phyloP scores from a whole-genome alignment of 225 moss, liverwort and hornwort species.

The Sphagnum tenellum region DNA sequence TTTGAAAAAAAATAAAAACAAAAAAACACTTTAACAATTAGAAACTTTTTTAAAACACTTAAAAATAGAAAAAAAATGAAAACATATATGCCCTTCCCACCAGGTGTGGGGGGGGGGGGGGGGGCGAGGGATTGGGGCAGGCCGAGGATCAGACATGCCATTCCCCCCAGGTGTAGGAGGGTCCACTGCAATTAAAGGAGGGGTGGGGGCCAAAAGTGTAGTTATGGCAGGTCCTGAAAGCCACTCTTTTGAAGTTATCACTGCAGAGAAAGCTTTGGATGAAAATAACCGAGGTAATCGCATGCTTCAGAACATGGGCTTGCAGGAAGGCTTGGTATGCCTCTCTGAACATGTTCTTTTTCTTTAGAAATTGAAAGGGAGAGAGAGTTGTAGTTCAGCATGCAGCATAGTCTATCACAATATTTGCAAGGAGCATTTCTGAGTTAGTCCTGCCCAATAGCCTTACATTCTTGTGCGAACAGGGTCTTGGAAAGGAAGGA shows the following conservation, averaged over 20 bases:
- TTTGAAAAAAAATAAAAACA: too few species aligned
- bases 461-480: constrained; percentile 7
- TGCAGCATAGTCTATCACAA: too few species aligned
- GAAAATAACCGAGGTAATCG: constrained; percentile 93
- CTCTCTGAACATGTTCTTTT: too few species aligned
- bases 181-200: constrained; percentile 37
- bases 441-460: background rate
- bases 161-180: constrained; percentile 97
- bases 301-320: constrained; percentile 99
- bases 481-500: constrained; percentile 98
- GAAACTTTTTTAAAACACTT: too few species aligned
- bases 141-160: constrained; percentile 94
- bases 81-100: constrained; percentile 77
- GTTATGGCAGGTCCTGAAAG: constrained; percentile 72
- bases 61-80: too few species aligned
- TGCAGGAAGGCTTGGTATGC: constrained; percentile 98
- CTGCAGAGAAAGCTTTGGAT: constrained; percentile 84
- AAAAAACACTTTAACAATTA: too few species aligned
- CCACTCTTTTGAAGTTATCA: constrained; percentile 82
- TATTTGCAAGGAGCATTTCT: too few species aligned
- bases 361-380: too few species aligned
- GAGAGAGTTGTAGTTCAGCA: too few species aligned
- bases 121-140: constrained; percentile 38
- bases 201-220: constrained; percentile 34
- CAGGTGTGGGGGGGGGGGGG: constrained; percentile 70